Evolutionary conservation across 352 stramenopile species (phyloP), one percentile per base, ranked within the genome.

Genomic region (Plasmopara muralis): DNA sequence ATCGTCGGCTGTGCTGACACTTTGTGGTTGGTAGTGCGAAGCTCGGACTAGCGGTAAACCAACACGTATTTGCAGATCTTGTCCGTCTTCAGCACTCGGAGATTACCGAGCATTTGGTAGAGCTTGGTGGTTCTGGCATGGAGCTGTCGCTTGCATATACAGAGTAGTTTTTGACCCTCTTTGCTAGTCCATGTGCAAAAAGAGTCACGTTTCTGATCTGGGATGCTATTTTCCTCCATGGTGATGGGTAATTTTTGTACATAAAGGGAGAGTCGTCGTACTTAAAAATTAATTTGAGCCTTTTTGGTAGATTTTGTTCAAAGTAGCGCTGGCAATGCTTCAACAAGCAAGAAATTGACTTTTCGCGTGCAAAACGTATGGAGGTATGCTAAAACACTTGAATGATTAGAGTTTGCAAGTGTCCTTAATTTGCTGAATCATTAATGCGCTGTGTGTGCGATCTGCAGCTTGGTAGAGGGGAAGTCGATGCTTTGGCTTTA

Each of bases 81-180:
- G 84, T 95, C 6, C 78, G 80, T 6, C 52, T 91, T 14, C 80
- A 92, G 42, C 75, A 76, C 15, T 78, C 80, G 2, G 70, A 89
- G 4, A 68, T 95, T 51, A 77, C 73, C 0, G 70, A 85, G 4
- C 71, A 83, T 38, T 52, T 91, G 9, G 62, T 66, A 16, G 66
- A 73, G 10, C 68, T 95, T 12, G 84, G 84, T 15, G 84, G 82
- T n/a, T 89, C 83, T 7, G 78, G 82, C 13, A 85, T 91, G 66
- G 84, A 95, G 41, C 64, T 95, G 0, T 95, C 84, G 4, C 64
- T 95, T 12, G 83, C 84, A 9, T 93, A 82, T 43, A 95, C 82
- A 0, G 84, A 95, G 56, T 95, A 82, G 84, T 95, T 95, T 34
- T 61, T 92, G 49, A 95, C 84, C 10, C 62, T 93, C 2, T 95